These are phyloP conservation scores for Angophora floribunda DNA, from an alignment of 345 rosid genomes.

Conservation along the genomic window DNA sequence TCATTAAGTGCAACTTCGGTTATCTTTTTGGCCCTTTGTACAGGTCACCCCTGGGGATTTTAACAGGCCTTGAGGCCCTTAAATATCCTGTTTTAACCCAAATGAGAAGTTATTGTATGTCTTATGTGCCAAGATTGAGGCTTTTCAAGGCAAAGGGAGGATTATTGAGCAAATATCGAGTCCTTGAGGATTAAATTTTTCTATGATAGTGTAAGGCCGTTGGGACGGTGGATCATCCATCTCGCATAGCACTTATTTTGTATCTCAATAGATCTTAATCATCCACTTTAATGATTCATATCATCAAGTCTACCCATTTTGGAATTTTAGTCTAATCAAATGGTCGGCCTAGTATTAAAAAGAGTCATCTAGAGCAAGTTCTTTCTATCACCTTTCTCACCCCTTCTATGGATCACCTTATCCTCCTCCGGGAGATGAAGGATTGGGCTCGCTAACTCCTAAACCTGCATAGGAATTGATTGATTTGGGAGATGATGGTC, in stretches of 20 bases:
- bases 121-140: not conserved
- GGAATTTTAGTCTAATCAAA: accelerated
- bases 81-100: not conserved
- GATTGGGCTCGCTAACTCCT: not conserved
- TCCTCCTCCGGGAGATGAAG: not conserved
- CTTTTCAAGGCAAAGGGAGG: not conserved
- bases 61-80: not conserved
- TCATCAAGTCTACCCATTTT: not conserved
- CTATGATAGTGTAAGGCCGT: not conserved
- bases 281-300: not conserved
- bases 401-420: not conserved
- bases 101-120: not conserved
- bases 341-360: not conserved
- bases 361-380: not conserved
- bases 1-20: not conserved
- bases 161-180: not conserved
- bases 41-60: not conserved
- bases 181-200: not conserved
- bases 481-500: not conserved
- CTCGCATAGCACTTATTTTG: not conserved
- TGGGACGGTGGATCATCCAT: not conserved
- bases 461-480: not conserved
- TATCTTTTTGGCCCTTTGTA: not conserved
- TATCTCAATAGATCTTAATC: not conserved
- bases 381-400: not conserved